phyloP scores from a whole-genome alignment of 192 early-diverging fungal genomes.

The Umbelopsis sp. region DNA sequence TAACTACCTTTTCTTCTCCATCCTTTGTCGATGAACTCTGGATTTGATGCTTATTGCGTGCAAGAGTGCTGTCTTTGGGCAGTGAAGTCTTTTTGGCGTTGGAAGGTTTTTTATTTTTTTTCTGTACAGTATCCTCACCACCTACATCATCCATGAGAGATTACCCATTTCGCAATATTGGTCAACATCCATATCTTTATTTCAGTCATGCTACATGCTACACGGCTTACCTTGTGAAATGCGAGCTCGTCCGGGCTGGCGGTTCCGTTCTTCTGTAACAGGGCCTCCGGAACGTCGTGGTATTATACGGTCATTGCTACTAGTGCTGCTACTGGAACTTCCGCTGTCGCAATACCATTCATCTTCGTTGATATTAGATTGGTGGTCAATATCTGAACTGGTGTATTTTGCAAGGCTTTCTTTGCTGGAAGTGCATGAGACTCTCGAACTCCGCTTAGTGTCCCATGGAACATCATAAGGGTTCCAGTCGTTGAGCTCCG shows the following conservation, averaged over 20 bases:
- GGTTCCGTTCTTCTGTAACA: background rate
- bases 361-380: background rate
- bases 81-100: background rate
- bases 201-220: background rate
- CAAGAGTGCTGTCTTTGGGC: background rate
- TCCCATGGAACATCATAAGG: constrained; percentile 17
- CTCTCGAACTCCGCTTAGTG: constrained; percentile 1
- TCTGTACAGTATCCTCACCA: too few species aligned
- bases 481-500: background rate
- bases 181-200: too few species aligned
- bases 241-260: background rate
- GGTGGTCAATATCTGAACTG: constrained; percentile 3
- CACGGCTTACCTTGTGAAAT: background rate
- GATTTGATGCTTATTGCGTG: constrained; percentile 1
- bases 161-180: background rate
- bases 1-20: background rate
- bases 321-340: constrained; percentile 13
- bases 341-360: constrained; percentile 19
- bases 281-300: background rate
- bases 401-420: background rate
- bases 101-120: too few species aligned
- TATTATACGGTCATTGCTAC: constrained; percentile 4
- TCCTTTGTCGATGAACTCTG: background rate
- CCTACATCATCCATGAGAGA: background rate
- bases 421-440: background rate